Evolutionary conservation across 169 alveolate genomes (phyloP), one percentile per base, ranked within the genome.

Genomic region (Eimeria acervulina): DNA sequence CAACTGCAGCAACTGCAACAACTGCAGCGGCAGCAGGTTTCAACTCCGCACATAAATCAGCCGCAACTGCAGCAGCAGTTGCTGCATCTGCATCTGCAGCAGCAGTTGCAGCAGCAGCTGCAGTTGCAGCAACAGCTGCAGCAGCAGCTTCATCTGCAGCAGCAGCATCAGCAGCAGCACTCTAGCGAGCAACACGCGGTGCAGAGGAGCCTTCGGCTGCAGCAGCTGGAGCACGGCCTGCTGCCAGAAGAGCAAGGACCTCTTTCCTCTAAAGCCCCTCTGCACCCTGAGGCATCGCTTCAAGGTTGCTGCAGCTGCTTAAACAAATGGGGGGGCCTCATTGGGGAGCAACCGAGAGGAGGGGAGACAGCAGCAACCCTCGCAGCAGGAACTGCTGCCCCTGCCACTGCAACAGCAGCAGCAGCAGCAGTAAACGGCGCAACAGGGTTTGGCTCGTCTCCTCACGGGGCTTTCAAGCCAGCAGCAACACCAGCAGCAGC

Each of bases 281-380:
- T 83, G 72, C 51, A 44, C 15, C 68, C 17, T 4, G 66, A 83
- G 26, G 91, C 28, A n/a, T 33, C 74, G 13, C 51, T 51, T 17
- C n/a, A n/a, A n/a, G 31, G 42, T 42, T 83, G 91, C 91, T 83
- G 36, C 47, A 31, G 91, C 91, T 47, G 91, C 91, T 38, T 66
- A 8, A 83, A 83, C 91, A 83, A 28, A 31, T 83, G 91, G 91
- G 59, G 28, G 51, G 91, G 91, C 74, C n/a, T n/a, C 44, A 28
- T 15, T 52, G 31, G 91, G 28, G 42, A 21, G 26, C 91, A 26
- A n/a, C 38, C 51, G 15, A 74, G 42, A 28, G 91, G 74, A 6
- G 91, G 17, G 44, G 70, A 26, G 0, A 61, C 87, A 13, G 42
- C 87, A 59, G 68, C 28, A 59, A 3, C 68, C n/a, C 28, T n/a